phyloP scores from a whole-genome alignment of 176 grass and related monocot species.

The Bolboschoenus planiculmis region DNA sequence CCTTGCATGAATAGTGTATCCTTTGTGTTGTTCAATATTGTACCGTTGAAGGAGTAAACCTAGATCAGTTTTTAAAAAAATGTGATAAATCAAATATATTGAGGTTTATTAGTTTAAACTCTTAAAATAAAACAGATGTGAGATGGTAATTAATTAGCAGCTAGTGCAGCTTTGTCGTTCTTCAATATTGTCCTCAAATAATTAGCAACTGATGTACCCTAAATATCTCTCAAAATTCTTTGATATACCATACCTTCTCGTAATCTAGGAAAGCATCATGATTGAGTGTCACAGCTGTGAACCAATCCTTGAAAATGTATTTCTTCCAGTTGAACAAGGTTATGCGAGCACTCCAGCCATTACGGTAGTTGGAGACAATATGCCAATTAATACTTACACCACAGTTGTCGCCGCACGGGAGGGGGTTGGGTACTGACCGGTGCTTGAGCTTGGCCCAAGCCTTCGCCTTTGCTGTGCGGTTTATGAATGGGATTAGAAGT shows the following conservation, averaged over 20 bases:
- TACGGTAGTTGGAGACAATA: conserved; percentile 68
- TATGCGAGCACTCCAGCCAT: conserved; percentile 63
- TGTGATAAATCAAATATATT: not conserved
- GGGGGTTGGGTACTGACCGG: conserved; percentile 35
- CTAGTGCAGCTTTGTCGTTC: conserved; percentile 22
- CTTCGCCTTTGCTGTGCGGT: conserved; percentile 66
- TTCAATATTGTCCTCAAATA: not conserved
- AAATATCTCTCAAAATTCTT: not conserved
- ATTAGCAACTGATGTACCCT: not conserved
- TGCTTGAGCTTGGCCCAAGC: conserved; percentile 92
- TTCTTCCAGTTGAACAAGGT: conserved; percentile 91
- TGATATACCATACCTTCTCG: not conserved
- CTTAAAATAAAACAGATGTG: not conserved
- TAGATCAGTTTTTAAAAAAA: not conserved
- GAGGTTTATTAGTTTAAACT: not conserved
- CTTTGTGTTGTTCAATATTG: conserved; percentile 29
- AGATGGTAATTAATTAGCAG: conserved; percentile 39
- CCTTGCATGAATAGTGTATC: conserved; percentile 87
- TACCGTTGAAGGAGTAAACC: conserved; percentile 90
- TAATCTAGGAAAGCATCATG: conserved; percentile 8
- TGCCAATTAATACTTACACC: conserved; percentile 95
- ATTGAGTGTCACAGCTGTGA: conserved; percentile 59
- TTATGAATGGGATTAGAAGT: conserved; percentile 57
- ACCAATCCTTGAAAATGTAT: conserved; percentile 97
- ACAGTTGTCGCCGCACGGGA: conserved; percentile 65